A percentile compares a stretch with the other conserved stretches of the same genome.
phyloP scores from a whole-genome alignment of 305 asterid genomes.

The Fraxinus xanthoxyloides region DNA sequence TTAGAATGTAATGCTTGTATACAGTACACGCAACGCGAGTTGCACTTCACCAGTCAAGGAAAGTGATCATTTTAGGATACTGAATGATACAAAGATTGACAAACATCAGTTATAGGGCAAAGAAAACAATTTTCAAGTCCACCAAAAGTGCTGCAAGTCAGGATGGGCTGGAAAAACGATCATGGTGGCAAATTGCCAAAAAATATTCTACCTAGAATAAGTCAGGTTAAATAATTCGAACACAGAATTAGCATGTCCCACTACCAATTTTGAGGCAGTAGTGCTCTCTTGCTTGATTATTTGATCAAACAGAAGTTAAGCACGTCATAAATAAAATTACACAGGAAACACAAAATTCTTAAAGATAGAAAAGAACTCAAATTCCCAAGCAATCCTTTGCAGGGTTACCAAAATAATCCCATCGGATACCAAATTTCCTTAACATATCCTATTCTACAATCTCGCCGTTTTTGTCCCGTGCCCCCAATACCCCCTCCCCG shows the following conservation, averaged over 20 bases:
- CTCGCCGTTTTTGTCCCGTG: neutral
- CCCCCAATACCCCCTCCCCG: neutral
- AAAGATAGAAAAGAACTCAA: neutral
- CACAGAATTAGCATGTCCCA: neutral
- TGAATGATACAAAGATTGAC: neutral
- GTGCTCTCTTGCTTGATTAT: neutral
- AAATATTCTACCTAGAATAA: neutral
- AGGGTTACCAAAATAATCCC: neutral
- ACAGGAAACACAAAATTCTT: neutral
- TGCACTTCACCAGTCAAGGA: neutral
- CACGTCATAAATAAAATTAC: neutral
- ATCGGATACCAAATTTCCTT: neutral
- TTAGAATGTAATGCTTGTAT: neutral
- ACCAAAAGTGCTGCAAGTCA: neutral
- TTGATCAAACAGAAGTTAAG: neutral
- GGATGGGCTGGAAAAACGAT: neutral
- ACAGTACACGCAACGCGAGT: neutral
- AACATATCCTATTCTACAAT: neutral
- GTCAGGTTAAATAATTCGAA: neutral
- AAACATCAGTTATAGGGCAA: neutral
- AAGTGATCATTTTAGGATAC: neutral
- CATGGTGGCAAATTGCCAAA: neutral
- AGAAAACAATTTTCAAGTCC: neutral
- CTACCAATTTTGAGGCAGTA: neutral
- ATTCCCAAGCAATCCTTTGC: neutral